A percentile compares a stretch with the other conserved stretches of the same genome.
Evolutionary conservation across 2,329 filamentous ascomycete species (phyloP).

Genomic region (Stagonosporopsis vannaccii): DNA sequence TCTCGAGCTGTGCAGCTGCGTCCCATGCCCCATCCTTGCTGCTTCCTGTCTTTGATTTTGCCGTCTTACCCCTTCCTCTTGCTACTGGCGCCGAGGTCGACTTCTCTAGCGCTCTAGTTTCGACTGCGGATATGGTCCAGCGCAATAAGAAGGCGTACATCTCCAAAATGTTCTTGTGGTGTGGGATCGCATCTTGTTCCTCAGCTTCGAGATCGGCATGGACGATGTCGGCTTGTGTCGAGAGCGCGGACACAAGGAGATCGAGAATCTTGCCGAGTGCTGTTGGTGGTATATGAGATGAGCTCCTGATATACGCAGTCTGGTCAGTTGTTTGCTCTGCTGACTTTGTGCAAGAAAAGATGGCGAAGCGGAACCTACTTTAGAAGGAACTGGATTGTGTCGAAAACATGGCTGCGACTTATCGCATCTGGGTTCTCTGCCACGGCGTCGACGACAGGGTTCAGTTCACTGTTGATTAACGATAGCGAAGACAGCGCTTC

Average conservation of each 20-base stretch:
- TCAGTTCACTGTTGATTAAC: conserved; percentile 83
- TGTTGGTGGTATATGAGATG: conserved; percentile 78
- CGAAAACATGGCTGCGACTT: conserved; percentile 78
- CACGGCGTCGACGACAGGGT: conserved; percentile 90
- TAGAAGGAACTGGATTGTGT: conserved; percentile 92
- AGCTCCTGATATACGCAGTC: conserved; percentile 77
- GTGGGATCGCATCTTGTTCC: conserved; percentile 77
- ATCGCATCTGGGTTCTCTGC: conserved; percentile 92
- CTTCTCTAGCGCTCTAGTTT: conserved; percentile 92
- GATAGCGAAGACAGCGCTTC: conserved; percentile 77
- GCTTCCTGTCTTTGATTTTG: conserved; percentile 69
- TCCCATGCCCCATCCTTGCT: conserved; percentile 84
- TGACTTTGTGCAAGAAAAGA: conserved; percentile 31
- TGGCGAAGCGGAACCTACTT: conserved; percentile 77
- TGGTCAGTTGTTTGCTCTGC: conserved; percentile 59
- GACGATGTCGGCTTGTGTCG: conserved; percentile 83
- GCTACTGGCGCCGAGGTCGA: conserved; percentile 74
- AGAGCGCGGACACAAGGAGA: conserved; percentile 83
- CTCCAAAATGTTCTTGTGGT: conserved; percentile 91
- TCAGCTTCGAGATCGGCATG: conserved; percentile 88
- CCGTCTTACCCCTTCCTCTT: conserved; percentile 75
- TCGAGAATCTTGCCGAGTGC: conserved; percentile 93
- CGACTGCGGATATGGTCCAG: conserved; percentile 94
- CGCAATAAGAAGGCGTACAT: conserved; percentile 93
- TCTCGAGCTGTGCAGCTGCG: conserved; percentile 84